phyloP scores from a whole-genome alignment of 179 eudicot genomes.

The Spinacia oleracea region DNA sequence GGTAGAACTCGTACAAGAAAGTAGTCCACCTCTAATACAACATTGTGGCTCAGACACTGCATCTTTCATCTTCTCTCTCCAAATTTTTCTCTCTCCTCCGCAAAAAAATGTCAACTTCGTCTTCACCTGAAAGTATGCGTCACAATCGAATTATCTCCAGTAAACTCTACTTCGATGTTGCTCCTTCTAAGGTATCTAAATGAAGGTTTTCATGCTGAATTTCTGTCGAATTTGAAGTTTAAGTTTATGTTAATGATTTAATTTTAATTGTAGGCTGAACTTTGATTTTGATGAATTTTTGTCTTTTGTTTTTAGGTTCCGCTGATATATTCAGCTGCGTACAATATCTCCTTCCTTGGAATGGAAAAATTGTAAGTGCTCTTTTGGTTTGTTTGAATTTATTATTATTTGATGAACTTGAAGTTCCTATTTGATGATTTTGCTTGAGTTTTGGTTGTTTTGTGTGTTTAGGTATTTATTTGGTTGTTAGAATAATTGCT shows the following conservation, averaged over 20 bases:
- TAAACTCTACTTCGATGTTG: slow-evolving; percentile 75
- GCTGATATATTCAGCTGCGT: slow-evolving; percentile 70
- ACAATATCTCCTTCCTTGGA: slow-evolving; percentile 80
- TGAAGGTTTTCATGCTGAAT: no score
- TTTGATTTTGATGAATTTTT: background rate
- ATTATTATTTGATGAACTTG: no score
- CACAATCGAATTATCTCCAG: slow-evolving; percentile 70
- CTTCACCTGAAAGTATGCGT: slow-evolving; percentile 44
- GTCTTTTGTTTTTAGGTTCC: slow-evolving; percentile 52
- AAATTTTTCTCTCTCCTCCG: slow-evolving; percentile 18
- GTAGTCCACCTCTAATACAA: no score
- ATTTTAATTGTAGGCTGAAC: no score
- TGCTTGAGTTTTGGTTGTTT: background rate
- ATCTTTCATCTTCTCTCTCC: background rate
- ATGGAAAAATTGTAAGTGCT: slow-evolving; percentile 83
- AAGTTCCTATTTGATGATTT: no score
- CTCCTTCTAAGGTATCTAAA: slow-evolving; percentile 49
- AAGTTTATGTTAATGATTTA: no score
- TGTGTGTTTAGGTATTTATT: background rate
- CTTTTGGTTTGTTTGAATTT: no score
- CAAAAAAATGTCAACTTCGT: slow-evolving; percentile 25
- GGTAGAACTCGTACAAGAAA: no score
- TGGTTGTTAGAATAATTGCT: background rate
- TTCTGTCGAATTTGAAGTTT: no score
- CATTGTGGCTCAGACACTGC: no score